Percentiles rank a stretch among this genome's conserved stretches.
Conservation (phyloP, 2,329 filamentous ascomycete genomes). For the Colletotrichum tamarilloi region DNA sequence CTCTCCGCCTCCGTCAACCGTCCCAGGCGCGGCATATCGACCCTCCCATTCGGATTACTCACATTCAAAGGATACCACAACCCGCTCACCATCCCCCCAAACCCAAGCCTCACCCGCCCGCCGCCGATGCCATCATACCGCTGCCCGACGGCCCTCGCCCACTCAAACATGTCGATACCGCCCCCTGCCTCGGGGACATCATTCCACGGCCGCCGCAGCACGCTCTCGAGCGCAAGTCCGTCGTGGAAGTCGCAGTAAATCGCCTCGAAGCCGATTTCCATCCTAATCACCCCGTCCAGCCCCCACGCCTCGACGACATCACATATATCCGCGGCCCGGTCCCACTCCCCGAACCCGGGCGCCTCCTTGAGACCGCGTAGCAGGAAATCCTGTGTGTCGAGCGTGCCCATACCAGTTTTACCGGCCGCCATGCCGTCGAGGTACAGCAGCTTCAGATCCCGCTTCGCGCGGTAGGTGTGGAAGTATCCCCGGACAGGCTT, state of each 20-base stretch:
- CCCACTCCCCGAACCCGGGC: constrained; percentile 50
- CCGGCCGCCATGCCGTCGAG: constrained; percentile 77
- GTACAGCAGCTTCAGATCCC: constrained; percentile 71
- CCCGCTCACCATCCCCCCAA: constrained; percentile 62
- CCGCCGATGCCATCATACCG: constrained; percentile 59
- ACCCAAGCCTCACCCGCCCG: constrained; percentile 56
- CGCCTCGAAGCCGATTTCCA: constrained; percentile 78
- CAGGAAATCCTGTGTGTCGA: constrained; percentile 74
- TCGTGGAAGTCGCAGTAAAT: constrained; percentile 72
- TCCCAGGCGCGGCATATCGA: constrained; percentile 47
- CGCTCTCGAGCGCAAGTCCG: constrained; percentile 51
- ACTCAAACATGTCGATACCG: constrained; percentile 50
- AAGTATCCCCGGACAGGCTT: constrained; percentile 64
- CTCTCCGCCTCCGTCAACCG: constrained; percentile 45
- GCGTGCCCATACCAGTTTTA: constrained; percentile 72
- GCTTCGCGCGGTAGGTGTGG: constrained; percentile 72
- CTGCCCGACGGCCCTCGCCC: constrained; percentile 52
- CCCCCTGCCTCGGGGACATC: constrained; percentile 37
- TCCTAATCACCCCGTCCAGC: constrained; percentile 74
- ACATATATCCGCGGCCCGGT: constrained; percentile 68
- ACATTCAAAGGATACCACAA: constrained; percentile 63
- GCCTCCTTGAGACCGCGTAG: constrained; percentile 55
- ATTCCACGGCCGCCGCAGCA: constrained; percentile 42
- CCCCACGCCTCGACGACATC: constrained; percentile 62
- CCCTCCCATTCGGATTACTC: constrained; percentile 50